Percentiles rank a stretch among this genome's conserved stretches.
These are phyloP conservation scores for Globisporangium nodosum DNA, from an alignment of 352 stramenopile species.

Conservation along the genomic window DNA sequence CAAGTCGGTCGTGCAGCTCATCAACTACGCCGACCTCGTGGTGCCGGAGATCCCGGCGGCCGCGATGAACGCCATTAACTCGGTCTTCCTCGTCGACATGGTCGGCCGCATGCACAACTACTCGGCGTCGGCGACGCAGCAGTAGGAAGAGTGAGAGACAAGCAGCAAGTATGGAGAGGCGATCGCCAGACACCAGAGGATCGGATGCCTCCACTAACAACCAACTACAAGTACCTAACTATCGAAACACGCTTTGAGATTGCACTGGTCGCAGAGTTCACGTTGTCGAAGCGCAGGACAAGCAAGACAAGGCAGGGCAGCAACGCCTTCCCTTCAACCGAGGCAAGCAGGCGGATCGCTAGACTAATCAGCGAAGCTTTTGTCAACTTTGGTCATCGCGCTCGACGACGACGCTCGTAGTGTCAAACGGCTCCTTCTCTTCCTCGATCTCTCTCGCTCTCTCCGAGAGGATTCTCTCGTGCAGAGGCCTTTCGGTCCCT, in stretches of 20 bases:
- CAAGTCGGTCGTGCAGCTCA: conserved; percentile 18
- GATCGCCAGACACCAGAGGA: too few species aligned
- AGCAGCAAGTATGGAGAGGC: too few species aligned
- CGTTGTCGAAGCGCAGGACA: too few species aligned
- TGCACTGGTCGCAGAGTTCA: background rate
- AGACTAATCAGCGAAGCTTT: background rate
- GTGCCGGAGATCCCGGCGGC: conserved; percentile 13
- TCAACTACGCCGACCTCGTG: conserved; percentile 25
- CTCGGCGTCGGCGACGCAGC: background rate
- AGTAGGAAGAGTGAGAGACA: background rate
- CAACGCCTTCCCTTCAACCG: background rate
- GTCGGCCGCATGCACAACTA: conserved; percentile 14
- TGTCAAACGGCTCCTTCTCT: background rate
- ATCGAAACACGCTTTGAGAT: background rate
- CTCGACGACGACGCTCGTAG: background rate
- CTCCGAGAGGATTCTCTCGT: too few species aligned
- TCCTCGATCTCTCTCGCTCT: background rate
- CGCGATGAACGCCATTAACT: conserved; percentile 23
- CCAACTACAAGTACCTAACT: background rate
- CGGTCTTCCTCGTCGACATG: conserved; percentile 19
- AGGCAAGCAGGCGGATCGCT: too few species aligned
- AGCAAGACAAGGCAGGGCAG: too few species aligned
- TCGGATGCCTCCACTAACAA: too few species aligned
- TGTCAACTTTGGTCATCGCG: background rate
- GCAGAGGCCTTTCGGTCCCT: too few species aligned